These are phyloP conservation scores for Apiospora aurea DNA, from an alignment of 2,329 filamentous ascomycete genomes.

Conservation along the genomic window DNA sequence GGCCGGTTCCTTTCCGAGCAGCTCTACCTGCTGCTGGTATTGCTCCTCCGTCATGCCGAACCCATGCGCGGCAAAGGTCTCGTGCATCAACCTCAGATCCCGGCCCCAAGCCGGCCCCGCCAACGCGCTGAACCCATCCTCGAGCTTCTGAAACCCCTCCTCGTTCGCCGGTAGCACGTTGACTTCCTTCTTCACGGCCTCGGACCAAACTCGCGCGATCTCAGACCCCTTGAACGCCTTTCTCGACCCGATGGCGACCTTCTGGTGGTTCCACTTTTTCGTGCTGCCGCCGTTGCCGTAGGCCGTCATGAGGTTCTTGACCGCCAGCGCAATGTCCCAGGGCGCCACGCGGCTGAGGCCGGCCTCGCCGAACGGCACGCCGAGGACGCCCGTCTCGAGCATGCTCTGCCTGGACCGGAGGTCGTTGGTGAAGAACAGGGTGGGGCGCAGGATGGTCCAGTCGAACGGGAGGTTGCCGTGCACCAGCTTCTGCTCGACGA, in stretches of 20 bases:
- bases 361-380: constrained; percentile 22
- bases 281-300: neutral
- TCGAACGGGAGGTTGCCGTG: constrained; percentile 17
- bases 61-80: constrained; percentile 8
- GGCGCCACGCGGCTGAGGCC: constrained; percentile 23
- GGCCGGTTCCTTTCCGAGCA: constrained; percentile 22
- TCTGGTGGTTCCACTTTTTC: constrained; percentile 6
- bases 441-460: constrained; percentile 22
- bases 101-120: constrained; percentile 13
- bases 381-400: constrained; percentile 16
- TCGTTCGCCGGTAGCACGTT: neutral
- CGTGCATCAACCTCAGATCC: constrained; percentile 23
- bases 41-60: constrained; percentile 22
- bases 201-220: constrained; percentile 21
- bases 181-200: constrained; percentile 12
- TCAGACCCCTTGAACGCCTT: constrained; percentile 20
- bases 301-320: constrained; percentile 10
- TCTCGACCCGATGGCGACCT: constrained; percentile 4
- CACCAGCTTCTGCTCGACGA: constrained; percentile 21
- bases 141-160: constrained; percentile 15
- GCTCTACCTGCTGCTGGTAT: constrained; percentile 21
- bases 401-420: constrained; percentile 21
- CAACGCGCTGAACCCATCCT: neutral
- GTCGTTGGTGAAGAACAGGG: constrained; percentile 25
- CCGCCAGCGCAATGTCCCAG: constrained; percentile 25